Evolutionary conservation across 1,284 basidiomycete species (phyloP), one percentile per base, ranked within the genome.

Genomic region (Trichosporon asahii): DNA sequence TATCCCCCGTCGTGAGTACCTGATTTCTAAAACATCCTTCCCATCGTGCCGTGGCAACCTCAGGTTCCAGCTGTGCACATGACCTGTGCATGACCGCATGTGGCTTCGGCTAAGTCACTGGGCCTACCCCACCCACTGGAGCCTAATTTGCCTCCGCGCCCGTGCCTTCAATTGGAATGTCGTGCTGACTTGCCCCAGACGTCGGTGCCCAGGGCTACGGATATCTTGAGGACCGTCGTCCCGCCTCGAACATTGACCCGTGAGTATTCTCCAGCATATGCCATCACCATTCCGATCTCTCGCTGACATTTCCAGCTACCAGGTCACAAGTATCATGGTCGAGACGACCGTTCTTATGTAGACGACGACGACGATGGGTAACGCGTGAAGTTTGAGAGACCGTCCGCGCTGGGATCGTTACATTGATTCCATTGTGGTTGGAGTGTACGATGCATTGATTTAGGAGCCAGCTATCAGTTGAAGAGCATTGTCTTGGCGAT

Each of bases 201-300:
- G 94, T 97, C 77, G 92, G 91, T 70, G 87, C 91, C 40, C 90
- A 95, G 85, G 95, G 95, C 73, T 92, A 90, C 82, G 96, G 97
- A 57, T 99, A 99, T 88, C 86, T 98, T 77, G 95, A 98, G 85
- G 94, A 96, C 86, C 89, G 95, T 25, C 93, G 95, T 76, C 95
- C 95, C 40, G 96, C 96, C 67, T 98, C 95, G 81, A 99, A 99
- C 88, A 93, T 98, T 77, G 93, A 95, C 84, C 92, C 93, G 49
- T 53, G 49, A 53, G 49, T 53, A 53, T 53, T 53, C 21, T 53
- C n/a, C n/a, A n/a, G n/a, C 25, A 18, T 25, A 53, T 8, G 49
- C 18, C 49, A 53, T 25, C 21, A 37, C 9, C 49, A n/a, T 25
- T 53, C 49, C 21, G 23, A 2, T 25, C 21, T 23, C 49, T 53